Evolutionary conservation across 495 filamentous ascomycete species (phyloP), one percentile per base, ranked within the genome.

Genomic region (Tetracladium setigerum): DNA sequence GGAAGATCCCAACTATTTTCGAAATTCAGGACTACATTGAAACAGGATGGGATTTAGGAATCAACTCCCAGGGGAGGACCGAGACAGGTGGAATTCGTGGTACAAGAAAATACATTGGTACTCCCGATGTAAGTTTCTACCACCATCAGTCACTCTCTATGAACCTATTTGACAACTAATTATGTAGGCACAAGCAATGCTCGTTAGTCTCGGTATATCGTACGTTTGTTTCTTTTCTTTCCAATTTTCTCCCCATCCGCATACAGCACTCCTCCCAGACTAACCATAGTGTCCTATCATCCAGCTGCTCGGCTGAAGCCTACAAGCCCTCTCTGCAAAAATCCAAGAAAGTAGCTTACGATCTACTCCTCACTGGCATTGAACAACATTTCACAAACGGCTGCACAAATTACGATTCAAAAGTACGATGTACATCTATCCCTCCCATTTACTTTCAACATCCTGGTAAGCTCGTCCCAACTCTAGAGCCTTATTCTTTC

Each of bases 61-160:
- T 92, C 58, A 90, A 92, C 57, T 62, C 70, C 13, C 67, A 74
- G 18, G 89, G 86, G 0, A 74, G 86, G 30, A 53, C 76, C 4
- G 87, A 97, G 64, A 96, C 92, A 2, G 91, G 92, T 12, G 89
- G 89, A 2, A 84, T 98, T 52, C 75, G 67, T 42, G 86, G 86
- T 2, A 96, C 92, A 0, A 77, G 92, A 27, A 97, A 96, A 58
- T 98, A 90, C 55, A 96, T 98, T 62, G 92, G 92, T 41, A 96
- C 92, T 4, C 81, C 88, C 16, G 92, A 98, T 73, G 89, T 89
- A 60, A 54, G 65, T 57, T 32, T n/a, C 7, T 27, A 3, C 7
- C 22, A 27, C 22, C 22, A 7, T 3, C 22, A 27, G 3, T 27
- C 16, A 32, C 3, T 33, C 7, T 7, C 7, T 27, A 14, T 13